Evolutionary conservation across 1,139 yeast genomes (phyloP).

Genomic region (Yamadazyma buinensis): DNA sequence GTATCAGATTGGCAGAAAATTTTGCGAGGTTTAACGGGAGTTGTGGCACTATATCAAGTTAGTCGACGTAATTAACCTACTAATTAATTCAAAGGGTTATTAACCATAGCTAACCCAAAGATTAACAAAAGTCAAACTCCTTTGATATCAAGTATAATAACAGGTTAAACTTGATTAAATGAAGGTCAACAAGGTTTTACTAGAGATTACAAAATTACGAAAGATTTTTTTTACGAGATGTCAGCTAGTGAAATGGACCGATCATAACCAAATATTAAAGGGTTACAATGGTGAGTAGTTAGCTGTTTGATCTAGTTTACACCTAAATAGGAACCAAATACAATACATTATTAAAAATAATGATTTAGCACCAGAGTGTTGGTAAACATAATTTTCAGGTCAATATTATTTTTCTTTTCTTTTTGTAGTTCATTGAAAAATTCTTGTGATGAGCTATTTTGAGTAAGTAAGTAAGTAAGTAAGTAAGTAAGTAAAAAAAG

Average conservation of each 20-base stretch:
- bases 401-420: background rate
- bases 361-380: conserved; percentile 89
- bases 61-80: too few species aligned
- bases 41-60: too few species aligned
- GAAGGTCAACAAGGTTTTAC: background rate
- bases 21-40: too few species aligned
- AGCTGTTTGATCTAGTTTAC: conserved; percentile 83
- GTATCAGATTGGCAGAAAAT: too few species aligned
- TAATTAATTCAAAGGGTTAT: too few species aligned
- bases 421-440: background rate
- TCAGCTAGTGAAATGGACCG: conserved; percentile 66
- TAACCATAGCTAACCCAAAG: too few species aligned
- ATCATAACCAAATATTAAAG: conserved; percentile 32
- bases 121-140: too few species aligned
- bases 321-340: conserved; percentile 91
- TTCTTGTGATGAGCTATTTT: background rate
- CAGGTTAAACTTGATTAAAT: too few species aligned
- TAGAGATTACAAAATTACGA: too few species aligned
- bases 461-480: too few species aligned
- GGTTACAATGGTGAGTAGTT: conserved; percentile 69
- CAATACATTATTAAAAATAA: conserved; percentile 38
- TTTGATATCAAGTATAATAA: too few species aligned
- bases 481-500: too few species aligned
- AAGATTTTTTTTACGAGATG: conserved; percentile 11
- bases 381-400: conserved; percentile 56